A percentile compares a stretch with the other conserved stretches of the same genome.
phyloP scores from a whole-genome alignment of 2,329 filamentous ascomycete species.

The Gaeumannomyces tritici region DNA sequence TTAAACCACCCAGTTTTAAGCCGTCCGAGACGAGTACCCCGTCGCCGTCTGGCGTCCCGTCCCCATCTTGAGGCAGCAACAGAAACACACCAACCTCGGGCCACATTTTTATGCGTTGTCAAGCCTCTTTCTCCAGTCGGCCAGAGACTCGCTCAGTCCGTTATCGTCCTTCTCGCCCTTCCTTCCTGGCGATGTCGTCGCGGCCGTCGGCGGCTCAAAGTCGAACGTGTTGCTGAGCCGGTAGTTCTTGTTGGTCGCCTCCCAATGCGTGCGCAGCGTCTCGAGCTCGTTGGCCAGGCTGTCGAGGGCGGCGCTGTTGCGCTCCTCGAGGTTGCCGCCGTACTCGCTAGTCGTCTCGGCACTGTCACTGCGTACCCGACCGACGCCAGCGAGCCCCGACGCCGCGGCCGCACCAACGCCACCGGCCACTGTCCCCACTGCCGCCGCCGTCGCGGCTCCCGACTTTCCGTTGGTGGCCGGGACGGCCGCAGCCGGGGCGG shows the following conservation, averaged over 20 bases:
- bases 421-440: no score
- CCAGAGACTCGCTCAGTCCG: constrained; percentile 60
- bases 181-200: constrained; percentile 8
- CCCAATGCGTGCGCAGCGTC: constrained; percentile 83
- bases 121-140: constrained; percentile 71
- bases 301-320: constrained; percentile 66
- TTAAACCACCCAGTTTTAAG: neutral
- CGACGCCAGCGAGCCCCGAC: neutral
- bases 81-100: neutral
- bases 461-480: constrained; percentile 15
- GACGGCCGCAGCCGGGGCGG: constrained; percentile 21
- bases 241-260: constrained; percentile 92
- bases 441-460: neutral
- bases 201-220: constrained; percentile 47
- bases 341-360: constrained; percentile 51
- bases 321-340: constrained; percentile 37
- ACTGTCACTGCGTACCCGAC: constrained; percentile 42
- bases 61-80: neutral
- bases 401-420: neutral
- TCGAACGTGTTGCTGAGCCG: constrained; percentile 84
- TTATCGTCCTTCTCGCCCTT: constrained; percentile 28
- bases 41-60: neutral
- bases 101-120: constrained; percentile 32
- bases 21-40: neutral
- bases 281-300: constrained; percentile 89